phyloP scores from a whole-genome alignment of 768 basidiomycete species.

The Termitomyces eurrhizus region DNA sequence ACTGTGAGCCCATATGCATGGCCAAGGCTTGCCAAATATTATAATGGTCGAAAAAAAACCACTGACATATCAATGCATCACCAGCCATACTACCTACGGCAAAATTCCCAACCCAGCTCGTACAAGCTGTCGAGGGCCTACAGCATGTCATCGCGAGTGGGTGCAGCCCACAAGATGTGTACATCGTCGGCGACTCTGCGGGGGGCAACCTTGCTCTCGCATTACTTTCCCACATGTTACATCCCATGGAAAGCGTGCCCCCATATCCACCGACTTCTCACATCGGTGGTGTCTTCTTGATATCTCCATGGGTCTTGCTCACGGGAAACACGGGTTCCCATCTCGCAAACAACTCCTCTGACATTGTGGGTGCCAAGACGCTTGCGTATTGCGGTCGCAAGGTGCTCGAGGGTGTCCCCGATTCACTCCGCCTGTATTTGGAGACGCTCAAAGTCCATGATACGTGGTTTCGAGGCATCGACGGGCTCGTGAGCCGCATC shows the following conservation, averaged over 20 bases:
- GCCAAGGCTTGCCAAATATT: background rate
- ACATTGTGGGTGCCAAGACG: constrained; percentile 12
- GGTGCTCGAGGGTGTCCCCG: constrained; percentile 12
- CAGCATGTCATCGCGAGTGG: constrained; percentile 24
- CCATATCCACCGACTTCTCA: constrained; percentile 14
- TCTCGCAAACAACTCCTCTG: constrained; percentile 13
- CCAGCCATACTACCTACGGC: constrained; percentile 24
- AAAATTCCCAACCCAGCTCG: constrained; percentile 25
- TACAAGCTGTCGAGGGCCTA: constrained; percentile 21
- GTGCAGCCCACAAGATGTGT: constrained; percentile 20
- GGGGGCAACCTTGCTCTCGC: constrained; percentile 27
- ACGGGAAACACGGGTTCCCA: constrained; percentile 11
- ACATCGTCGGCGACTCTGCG: constrained; percentile 29
- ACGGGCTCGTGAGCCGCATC: constrained; percentile 26
- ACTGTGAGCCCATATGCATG: constrained; percentile 15
- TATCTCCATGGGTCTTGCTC: constrained; percentile 29
- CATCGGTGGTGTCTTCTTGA: constrained; percentile 23
- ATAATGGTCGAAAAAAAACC: background rate
- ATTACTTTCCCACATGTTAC: constrained; percentile 26
- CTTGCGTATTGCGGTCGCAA: constrained; percentile 11
- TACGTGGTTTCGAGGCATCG: constrained; percentile 28
- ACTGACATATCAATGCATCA: background rate
- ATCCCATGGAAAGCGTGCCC: constrained; percentile 19
- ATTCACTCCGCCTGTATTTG: constrained; percentile 21
- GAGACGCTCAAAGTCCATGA: constrained; percentile 26